Evolutionary conservation across 1,284 basidiomycete species (phyloP), one percentile per base, ranked within the genome.

Genomic region (Rhodotorula sp.): DNA sequence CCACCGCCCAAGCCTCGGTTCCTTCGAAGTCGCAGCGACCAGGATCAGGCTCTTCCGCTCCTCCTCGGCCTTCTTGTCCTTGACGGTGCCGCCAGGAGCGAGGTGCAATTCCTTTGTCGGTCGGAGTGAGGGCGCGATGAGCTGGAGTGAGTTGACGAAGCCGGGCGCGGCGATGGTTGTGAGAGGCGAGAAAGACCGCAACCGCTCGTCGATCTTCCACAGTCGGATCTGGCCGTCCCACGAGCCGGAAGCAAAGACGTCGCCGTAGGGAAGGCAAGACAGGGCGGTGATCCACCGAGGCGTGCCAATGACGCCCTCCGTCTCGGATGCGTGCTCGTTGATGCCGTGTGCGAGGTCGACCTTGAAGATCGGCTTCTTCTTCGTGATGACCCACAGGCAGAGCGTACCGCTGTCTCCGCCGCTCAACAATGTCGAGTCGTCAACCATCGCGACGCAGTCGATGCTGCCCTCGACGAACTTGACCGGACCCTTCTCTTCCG

Each of bases 351-450:
- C 91, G 52, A 95, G 83, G 9, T 89, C 83, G 59, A 89, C 85
- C 0, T 88, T 91, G 80, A 90, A 97, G 59, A 96, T 83, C 0
- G 95, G 92, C 81, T 99, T 99, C 84, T 99, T 98, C 84, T 94
- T 96, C 70, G 87, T 86, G n/a, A 88, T 91, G 48, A 86, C 86
- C 94, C 95, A 99, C 10, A 99, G 84, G 72, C 87, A 90, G 77
- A 99, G 89, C 9, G 92, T 90, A 1, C 96, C 95, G 77, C 90
- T 93, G 79, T 99, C 94, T 24, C 96, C 95, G 1, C 95, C 95
- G 70, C 88, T 95, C 24, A 98, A 81, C 80, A 99, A 96, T 20
- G 90, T 91, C 55, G 85, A 86, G 81, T 97, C 92, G 81, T 99
- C 96, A 65, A 99, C 84, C 91, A 97, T 94, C 17, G 90, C 88